Base-by-base conservation (phyloP, 805 yeast species). In the Metschnikowia lunata region DNA sequence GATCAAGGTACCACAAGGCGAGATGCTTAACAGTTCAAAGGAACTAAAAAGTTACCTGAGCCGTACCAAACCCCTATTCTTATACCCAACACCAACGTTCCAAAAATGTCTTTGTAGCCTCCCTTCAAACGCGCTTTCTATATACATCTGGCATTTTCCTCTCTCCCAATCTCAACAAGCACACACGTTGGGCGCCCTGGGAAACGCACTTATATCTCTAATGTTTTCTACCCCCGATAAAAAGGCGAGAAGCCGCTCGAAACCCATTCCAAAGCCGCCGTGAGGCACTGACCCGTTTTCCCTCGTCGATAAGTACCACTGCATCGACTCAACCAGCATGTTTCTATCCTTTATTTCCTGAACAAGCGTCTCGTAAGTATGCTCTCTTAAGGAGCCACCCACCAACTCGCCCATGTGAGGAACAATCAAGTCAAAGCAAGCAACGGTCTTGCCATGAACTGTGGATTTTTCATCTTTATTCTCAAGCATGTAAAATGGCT, bases 241-340 rank as follows among this genome's bases (percentile, higher is more conserved):
- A 52, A 83, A 90, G 43, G 85, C 80, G 12, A 93, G 62, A 28
- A 93, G 65, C 47, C 99, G 71, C 62, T 93, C 99, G 53, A 90
- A 80, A 0, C 99, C 99, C 72, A 93, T 70, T 0, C 99, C 99
- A 64, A 85, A 93, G 0, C 99, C 99, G 38, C 99, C 99, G 60
- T 91, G 98, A 0, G 97, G 96, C 18, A 83, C 83, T 2, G 85
- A 69, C 0, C 97, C 98, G 54, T 85, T 82, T 48, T 69, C 69
- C 47, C 99, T 72, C 8, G 85, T 70, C 1, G 82, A 76, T 26
- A 83, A 53, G 59, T 90, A 93, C 99, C 99, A 93, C 28, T 77
- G 72, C 62, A 93, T 62, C 14, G 78, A 76, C 2, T 72, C 75
- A 3, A 61, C 57, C 42, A 78, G 75, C 90, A 89, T 85, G 1